Conservation (phyloP, 805 yeast species). For the Ogataea siamensis region DNA sequence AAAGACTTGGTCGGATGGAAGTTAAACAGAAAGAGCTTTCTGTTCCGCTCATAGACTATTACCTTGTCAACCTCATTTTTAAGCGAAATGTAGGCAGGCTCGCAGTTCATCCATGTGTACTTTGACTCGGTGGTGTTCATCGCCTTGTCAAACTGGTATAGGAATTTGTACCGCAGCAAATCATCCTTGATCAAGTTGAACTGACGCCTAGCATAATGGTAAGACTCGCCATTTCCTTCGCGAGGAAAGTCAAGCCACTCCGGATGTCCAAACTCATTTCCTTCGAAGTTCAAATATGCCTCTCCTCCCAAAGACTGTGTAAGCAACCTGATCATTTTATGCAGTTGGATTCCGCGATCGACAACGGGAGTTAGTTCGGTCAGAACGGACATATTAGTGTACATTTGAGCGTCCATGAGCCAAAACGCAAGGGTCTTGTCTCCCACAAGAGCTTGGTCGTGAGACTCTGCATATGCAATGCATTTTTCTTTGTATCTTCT, state of each 20-base stretch:
- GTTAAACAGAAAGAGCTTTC: slow-evolving; percentile 81
- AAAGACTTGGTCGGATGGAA: slow-evolving; percentile 84
- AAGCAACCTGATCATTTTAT: slow-evolving; percentile 82
- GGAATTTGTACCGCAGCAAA: slow-evolving; percentile 70
- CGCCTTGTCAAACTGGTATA: slow-evolving; percentile 80
- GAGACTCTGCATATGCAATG: slow-evolving; percentile 90
- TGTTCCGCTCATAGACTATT: slow-evolving; percentile 84
- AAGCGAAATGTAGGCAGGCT: slow-evolving; percentile 81
- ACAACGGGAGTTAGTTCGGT: slow-evolving; percentile 72
- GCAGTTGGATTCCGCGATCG: slow-evolving; percentile 88
- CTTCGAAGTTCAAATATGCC: slow-evolving; percentile 93
- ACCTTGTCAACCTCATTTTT: slow-evolving; percentile 90
- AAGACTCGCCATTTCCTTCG: slow-evolving; percentile 80
- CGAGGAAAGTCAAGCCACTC: slow-evolving; percentile 99
- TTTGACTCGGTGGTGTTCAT: slow-evolving; percentile 75
- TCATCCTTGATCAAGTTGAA: slow-evolving; percentile 83
- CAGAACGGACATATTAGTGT: slow-evolving; percentile 85
- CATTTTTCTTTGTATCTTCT: slow-evolving; percentile 87
- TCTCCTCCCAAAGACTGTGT: slow-evolving; percentile 96
- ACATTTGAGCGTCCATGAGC: slow-evolving; percentile 99
- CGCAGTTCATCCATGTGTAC: slow-evolving; percentile 66
- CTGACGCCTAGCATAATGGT: slow-evolving; percentile 93
- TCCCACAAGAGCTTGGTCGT: slow-evolving; percentile 97
- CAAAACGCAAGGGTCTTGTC: slow-evolving; percentile 96
- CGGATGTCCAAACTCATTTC: slow-evolving; percentile 98